phyloP scores from a whole-genome alignment of 2,329 filamentous ascomycete species.

The Alternaria arbusti region DNA sequence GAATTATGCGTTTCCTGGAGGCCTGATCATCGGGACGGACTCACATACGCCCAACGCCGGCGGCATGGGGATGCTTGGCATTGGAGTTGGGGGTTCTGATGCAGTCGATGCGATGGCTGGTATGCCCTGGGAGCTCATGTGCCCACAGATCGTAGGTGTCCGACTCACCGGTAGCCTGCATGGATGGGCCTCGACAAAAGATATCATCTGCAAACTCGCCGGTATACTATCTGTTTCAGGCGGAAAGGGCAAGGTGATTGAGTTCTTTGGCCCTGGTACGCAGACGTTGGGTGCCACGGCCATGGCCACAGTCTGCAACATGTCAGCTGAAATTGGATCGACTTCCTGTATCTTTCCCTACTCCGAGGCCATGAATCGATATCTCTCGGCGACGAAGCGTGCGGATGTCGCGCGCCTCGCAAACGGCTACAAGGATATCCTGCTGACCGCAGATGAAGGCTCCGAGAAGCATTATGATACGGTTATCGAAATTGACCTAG shows the following conservation, averaged over 20 bases:
- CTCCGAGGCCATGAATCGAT: conserved; percentile 40
- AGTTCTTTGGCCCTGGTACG: conserved; percentile 47
- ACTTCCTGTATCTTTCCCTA: conserved; percentile 50
- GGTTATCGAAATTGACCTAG: conserved; percentile 46
- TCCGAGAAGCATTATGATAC: conserved; percentile 44
- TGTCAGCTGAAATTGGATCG: conserved; percentile 49
- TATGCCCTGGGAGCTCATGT: conserved; percentile 46
- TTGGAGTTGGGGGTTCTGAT: conserved; percentile 42
- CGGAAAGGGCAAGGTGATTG: conserved; percentile 46
- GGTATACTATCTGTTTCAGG: conserved; percentile 46
- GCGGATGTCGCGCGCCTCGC: conserved; percentile 28
- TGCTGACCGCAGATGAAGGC: conserved; percentile 37
- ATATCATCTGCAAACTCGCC: conserved; percentile 49
- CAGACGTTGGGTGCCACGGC: conserved; percentile 44
- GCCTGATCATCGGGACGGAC: conserved; percentile 47
- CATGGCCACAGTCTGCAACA: conserved; percentile 50
- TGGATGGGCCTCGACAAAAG: conserved; percentile 45
- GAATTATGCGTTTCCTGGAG: conserved; percentile 49
- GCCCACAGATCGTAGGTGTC: conserved; percentile 44
- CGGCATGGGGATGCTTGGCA: conserved; percentile 46
- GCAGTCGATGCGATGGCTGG: conserved; percentile 39
- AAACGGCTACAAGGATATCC: conserved; percentile 26
- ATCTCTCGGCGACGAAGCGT: conserved; percentile 41
- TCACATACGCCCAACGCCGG: conserved; percentile 50
- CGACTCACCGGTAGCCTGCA: conserved; percentile 36